Evolutionary conservation across 1,284 basidiomycete species (phyloP).

Genomic region (Irpex rosettiformis): DNA sequence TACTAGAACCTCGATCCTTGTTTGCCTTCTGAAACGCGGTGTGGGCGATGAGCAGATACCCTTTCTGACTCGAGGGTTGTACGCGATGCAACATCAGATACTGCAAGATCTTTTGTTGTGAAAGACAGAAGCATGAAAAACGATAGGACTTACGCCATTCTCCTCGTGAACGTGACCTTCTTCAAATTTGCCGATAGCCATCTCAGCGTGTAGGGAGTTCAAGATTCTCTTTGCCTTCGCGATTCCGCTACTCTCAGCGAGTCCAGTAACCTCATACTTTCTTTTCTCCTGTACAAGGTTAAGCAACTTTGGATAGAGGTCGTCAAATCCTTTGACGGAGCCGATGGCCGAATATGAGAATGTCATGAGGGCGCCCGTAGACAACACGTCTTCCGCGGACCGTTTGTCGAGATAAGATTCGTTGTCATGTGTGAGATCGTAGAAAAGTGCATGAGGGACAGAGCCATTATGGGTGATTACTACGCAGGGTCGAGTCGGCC

Average conservation of each 20-base stretch:
- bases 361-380: conserved; percentile 84
- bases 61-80: conserved; percentile 86
- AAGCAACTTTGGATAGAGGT: conserved; percentile 89
- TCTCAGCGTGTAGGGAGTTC: conserved; percentile 86
- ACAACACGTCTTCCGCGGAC: conserved; percentile 89
- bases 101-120: conserved; percentile 34
- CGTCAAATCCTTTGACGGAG: conserved; percentile 94
- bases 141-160: conserved; percentile 65
- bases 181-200: conserved; percentile 77
- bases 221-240: conserved; percentile 79
- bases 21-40: conserved; percentile 82
- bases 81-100: conserved; percentile 92
- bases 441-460: conserved; percentile 85
- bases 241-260: conserved; percentile 65
- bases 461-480: conserved; percentile 83
- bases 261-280: conserved; percentile 61
- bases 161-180: conserved; percentile 97
- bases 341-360: conserved; percentile 87
- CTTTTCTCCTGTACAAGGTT: conserved; percentile 84
- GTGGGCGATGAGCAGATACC: conserved; percentile 87
- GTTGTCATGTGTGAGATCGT: conserved; percentile 95
- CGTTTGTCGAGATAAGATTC: conserved; percentile 87
- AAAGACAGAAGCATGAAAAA: background rate
- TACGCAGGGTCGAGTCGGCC: conserved; percentile 67
- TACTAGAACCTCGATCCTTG: conserved; percentile 78